Conservation (phyloP, 2,329 filamentous ascomycete genomes). For the Scleromitrula shiraiana region DNA sequence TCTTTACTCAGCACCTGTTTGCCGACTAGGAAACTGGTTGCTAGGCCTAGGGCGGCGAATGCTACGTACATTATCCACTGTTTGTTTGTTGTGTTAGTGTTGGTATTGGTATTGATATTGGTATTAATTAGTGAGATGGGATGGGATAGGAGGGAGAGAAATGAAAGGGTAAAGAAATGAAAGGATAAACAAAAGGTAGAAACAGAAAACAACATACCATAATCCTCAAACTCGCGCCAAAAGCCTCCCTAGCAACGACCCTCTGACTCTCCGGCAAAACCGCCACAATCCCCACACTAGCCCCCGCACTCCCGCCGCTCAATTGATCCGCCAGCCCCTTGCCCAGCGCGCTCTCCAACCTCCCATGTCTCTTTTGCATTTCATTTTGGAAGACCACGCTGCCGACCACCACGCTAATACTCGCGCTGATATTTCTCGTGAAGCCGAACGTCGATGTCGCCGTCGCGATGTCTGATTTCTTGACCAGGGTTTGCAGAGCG, state of each 20-base stretch:
- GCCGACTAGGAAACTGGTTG: conserved; percentile 37
- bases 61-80: conserved; percentile 27
- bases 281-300: conserved; percentile 22
- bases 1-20: conserved; percentile 39
- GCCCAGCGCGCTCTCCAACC: conserved; percentile 20
- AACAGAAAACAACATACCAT: conserved; percentile 13
- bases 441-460: conserved; percentile 55
- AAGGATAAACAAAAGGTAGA: not conserved
- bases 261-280: conserved; percentile 17
- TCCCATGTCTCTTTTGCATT: conserved; percentile 24
- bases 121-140: too few relatives aligned
- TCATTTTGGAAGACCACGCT: conserved; percentile 44
- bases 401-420: conserved; percentile 41
- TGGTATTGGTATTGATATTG: not conserved
- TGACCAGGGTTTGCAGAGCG: conserved; percentile 56
- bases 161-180: not conserved
- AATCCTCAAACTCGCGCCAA: conserved; percentile 20
- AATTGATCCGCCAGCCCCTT: conserved; percentile 17
- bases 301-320: conserved; percentile 23
- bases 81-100: not conserved
- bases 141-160: not conserved
- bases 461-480: conserved; percentile 56
- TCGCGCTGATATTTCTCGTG: conserved; percentile 39
- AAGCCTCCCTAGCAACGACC: conserved; percentile 21
- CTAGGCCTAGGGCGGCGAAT: conserved; percentile 29